A percentile compares a stretch with the other conserved stretches of the same genome.
phyloP scores from a whole-genome alignment of 768 basidiomycete genomes.

The Lactarius akahatsu region DNA sequence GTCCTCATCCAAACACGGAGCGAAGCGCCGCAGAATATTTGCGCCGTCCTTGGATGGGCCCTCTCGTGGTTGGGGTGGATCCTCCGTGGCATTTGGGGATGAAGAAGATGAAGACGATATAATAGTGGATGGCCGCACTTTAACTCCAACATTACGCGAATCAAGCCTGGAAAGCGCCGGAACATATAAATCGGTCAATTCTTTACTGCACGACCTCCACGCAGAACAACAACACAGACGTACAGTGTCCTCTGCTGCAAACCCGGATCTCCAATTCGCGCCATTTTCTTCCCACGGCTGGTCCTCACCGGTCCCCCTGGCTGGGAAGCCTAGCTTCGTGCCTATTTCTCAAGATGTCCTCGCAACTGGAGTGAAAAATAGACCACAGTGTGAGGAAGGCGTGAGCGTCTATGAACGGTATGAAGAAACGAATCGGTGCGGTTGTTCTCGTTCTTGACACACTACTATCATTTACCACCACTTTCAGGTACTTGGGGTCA shows the following conservation, averaged over 20 bases:
- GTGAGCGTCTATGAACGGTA: slow-evolving; percentile 46
- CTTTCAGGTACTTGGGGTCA: slow-evolving; percentile 56
- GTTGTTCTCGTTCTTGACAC: slow-evolving; percentile 10
- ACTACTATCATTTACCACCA: background rate
- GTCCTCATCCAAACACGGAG: slow-evolving; percentile 36
- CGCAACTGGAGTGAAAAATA: slow-evolving; percentile 4
- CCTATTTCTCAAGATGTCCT: background rate
- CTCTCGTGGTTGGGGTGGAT: slow-evolving; percentile 45
- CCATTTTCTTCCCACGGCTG: slow-evolving; percentile 11
- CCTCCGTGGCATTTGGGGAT: slow-evolving; percentile 20
- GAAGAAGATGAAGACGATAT: slow-evolving; percentile 36
- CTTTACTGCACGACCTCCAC: slow-evolving; percentile 67
- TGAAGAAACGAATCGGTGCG: slow-evolving; percentile 63
- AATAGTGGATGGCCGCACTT: slow-evolving; percentile 13
- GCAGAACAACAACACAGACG: slow-evolving; percentile 64
- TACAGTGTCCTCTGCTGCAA: slow-evolving; percentile 36
- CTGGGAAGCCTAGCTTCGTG: background rate
- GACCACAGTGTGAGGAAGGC: slow-evolving; percentile 13
- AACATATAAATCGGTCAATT: slow-evolving; percentile 62
- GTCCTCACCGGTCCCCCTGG: background rate
- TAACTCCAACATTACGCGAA: slow-evolving; percentile 9
- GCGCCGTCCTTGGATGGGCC: slow-evolving; percentile 56
- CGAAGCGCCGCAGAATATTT: slow-evolving; percentile 55
- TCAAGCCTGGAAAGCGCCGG: slow-evolving; percentile 25
- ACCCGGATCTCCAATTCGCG: slow-evolving; percentile 5